Base-by-base conservation (phyloP, 768 basidiomycete genomes). In the Boletales sp. region DNA sequence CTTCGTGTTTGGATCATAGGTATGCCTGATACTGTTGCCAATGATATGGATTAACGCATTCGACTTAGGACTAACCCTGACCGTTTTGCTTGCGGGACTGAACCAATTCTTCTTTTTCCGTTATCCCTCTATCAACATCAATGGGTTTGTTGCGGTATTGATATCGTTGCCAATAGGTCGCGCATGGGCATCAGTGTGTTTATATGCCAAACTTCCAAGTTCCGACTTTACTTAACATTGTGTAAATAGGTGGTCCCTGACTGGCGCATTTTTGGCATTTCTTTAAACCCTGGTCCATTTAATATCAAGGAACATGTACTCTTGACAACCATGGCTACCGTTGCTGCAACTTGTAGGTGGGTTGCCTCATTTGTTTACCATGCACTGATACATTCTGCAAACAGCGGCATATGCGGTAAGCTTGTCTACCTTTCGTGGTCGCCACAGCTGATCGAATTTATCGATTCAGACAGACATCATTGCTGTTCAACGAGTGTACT, bases 91-190 rank as follows among this genome's bases (percentile, higher is more conserved):
- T 18, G 76, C 87, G 0, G 84, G 86, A 38, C 73, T 88, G 72
- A 89, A 89, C 66, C 86, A 87, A 58, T 88, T 87, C 69, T 87
- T 88, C 67, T 84, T 77, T 65, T 80, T 87, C 56, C 79, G 86
- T 28, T 87, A 80, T 59, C 86, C 86, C 5, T 67, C 72, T 14
- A 66, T 72, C 40, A 17, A 18, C 11, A 47, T 77, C 49, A 67
- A 61, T 40, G 57, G 62, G 72, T 75, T 86, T 49, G 82, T 89
- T n/a, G 83, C 86, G 0, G 82, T 87, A 55, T 70, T 92, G 14
- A 59, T 90, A 8, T 78, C 79, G 6, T 84, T 88, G 57, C 89
- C 88, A 0, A 52, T 86, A 6, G 86, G 87, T 21, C 77, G 83
- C 19, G 66, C 73, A 2, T 86, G 84, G 78, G 86, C 86, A n/a